Percentiles rank a stretch among this genome's conserved stretches.
These are phyloP conservation scores for Erodium trifolium DNA, from an alignment of 441 rosid genomes.

Conservation along the genomic window DNA sequence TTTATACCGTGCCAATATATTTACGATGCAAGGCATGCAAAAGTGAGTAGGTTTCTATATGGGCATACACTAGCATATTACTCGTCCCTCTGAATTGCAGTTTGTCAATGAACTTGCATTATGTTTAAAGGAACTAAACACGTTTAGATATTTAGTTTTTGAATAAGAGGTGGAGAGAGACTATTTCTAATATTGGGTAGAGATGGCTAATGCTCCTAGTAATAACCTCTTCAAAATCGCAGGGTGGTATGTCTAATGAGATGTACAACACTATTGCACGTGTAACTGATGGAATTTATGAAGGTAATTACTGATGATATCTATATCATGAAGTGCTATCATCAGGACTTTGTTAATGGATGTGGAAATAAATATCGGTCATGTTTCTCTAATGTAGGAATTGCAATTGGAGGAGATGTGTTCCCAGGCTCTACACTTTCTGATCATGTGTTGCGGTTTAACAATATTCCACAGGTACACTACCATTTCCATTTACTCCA, in stretches of 20 bases:
- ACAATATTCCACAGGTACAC: conserved; percentile 87
- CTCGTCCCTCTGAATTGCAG: neutral
- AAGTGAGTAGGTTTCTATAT: neutral
- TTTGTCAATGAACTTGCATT: conserved; percentile 6
- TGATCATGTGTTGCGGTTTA: conserved; percentile 81
- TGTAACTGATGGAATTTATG: conserved; percentile 89
- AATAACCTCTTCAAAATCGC: conserved; percentile 23
- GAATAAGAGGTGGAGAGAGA: neutral
- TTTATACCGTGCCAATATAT: neutral
- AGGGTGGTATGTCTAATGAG: conserved; percentile 99
- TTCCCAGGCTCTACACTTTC: conserved; percentile 94
- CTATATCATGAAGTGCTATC: conserved; percentile 13
- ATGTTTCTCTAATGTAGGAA: conserved; percentile 41
- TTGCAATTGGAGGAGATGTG: conserved; percentile 97
- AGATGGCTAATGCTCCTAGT: neutral
- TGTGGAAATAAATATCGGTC: conserved; percentile 13
- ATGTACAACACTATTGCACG: conserved; percentile 83
- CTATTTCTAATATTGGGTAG: neutral
- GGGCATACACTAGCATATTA: neutral
- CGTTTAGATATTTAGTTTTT: neutral
- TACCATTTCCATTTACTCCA: conserved; percentile 10
- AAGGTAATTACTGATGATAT: conserved; percentile 41
- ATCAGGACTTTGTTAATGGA: conserved; percentile 9
- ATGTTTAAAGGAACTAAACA: neutral
- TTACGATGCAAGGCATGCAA: neutral